Conservation (phyloP, 2,329 filamentous ascomycete species). For the Aspergillus latus region DNA sequence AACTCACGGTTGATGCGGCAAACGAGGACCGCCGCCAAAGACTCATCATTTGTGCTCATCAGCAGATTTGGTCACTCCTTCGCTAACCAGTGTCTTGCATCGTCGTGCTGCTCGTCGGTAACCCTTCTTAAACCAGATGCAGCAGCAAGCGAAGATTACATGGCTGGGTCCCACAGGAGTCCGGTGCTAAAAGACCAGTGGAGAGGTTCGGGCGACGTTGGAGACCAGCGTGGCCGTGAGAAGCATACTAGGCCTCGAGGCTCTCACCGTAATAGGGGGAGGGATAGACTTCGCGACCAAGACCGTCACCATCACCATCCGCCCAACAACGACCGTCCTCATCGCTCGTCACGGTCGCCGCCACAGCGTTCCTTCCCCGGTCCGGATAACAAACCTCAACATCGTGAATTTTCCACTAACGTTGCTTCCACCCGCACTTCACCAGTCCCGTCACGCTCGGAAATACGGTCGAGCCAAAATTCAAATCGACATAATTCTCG, state of each 20-base stretch:
- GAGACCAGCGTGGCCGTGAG: constrained; percentile 38
- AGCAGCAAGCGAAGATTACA: constrained; percentile 41
- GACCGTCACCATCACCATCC: constrained; percentile 37
- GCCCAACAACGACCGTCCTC: constrained; percentile 37
- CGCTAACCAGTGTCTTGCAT: constrained; percentile 16
- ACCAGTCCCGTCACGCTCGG: constrained; percentile 25
- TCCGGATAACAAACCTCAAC: constrained; percentile 32
- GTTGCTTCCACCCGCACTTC: constrained; percentile 29
- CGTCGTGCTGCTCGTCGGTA: constrained; percentile 7
- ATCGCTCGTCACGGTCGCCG: constrained; percentile 43
- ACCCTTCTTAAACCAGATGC: constrained; percentile 39
- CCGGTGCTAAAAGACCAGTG: constrained; percentile 53
- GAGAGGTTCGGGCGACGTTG: constrained; percentile 46
- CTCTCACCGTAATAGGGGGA: constrained; percentile 38
- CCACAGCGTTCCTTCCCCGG: constrained; percentile 35
- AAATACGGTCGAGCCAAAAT: constrained; percentile 24
- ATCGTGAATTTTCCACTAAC: constrained; percentile 31
- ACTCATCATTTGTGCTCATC: constrained; percentile 19
- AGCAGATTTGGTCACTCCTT: constrained; percentile 12
- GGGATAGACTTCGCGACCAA: constrained; percentile 44
- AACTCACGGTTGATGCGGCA: constrained; percentile 23
- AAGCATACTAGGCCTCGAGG: constrained; percentile 44
- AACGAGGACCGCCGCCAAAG: constrained; percentile 22
- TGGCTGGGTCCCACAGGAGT: constrained; percentile 52
- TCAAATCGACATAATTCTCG: constrained; percentile 24